Conservation (phyloP, 2,329 filamentous ascomycete genomes). For the Harringtonia aguacate region DNA sequence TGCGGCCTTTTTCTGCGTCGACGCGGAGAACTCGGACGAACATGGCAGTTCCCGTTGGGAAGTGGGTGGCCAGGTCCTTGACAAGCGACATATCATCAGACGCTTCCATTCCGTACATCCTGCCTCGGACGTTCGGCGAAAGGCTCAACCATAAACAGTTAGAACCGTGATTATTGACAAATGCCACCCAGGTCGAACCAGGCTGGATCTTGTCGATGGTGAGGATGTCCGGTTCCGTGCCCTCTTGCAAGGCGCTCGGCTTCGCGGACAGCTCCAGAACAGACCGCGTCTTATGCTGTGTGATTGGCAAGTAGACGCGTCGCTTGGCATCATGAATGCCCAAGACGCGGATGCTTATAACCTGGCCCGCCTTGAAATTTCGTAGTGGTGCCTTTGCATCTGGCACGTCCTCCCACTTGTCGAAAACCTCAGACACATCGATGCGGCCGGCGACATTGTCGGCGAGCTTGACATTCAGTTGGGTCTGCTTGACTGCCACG, state of each 20-base stretch:
- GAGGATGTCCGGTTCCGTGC: conserved; percentile 35
- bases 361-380: conserved; percentile 60
- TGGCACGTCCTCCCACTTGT: conserved; percentile 76
- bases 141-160: conserved; percentile 85
- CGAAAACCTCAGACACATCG: conserved; percentile 83
- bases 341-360: conserved; percentile 65
- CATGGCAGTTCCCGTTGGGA: conserved; percentile 82
- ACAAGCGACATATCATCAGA: conserved; percentile 77
- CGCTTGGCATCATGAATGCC: conserved; percentile 85
- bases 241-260: conserved; percentile 48
- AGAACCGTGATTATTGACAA: conserved; percentile 79
- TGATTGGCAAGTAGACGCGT: conserved; percentile 84
- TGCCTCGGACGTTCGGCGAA: conserved; percentile 76
- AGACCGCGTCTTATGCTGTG: conserved; percentile 69
- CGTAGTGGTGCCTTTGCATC: conserved; percentile 73
- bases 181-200: conserved; percentile 66
- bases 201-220: conserved; percentile 62
- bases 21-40: conserved; percentile 68
- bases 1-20: conserved; percentile 58
- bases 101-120: conserved; percentile 71
- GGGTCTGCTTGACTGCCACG: conserved; percentile 77
- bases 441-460: conserved; percentile 88
- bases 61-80: conserved; percentile 65
- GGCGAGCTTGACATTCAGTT: conserved; percentile 81
- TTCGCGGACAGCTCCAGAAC: conserved; percentile 85